Conservation (phyloP, 2,329 filamentous ascomycete species). For the Epichloe sp. region DNA sequence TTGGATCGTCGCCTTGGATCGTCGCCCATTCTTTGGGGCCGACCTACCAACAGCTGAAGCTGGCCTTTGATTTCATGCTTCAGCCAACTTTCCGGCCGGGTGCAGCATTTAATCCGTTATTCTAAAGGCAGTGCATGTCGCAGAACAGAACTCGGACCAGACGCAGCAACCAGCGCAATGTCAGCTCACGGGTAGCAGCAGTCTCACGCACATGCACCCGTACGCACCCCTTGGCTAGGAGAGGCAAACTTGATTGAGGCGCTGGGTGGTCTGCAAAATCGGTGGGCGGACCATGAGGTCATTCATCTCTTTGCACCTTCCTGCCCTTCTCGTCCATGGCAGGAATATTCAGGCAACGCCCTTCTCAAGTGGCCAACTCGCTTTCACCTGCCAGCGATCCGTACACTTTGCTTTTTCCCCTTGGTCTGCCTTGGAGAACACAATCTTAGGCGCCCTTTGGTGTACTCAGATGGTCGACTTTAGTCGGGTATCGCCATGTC, state of each 20-base stretch:
- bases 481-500: too few species aligned
- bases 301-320: neutral
- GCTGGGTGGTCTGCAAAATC: neutral
- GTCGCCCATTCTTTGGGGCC: too few species aligned
- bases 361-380: too few species aligned
- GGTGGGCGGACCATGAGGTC: neutral
- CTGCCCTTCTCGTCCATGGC: too few species aligned
- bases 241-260: neutral
- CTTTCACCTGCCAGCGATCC: too few species aligned
- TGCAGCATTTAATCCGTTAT: neutral
- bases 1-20: too few species aligned
- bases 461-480: too few species aligned
- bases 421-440: too few species aligned
- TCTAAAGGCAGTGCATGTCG: constrained; percentile 1
- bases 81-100: neutral
- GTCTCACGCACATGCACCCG: neutral
- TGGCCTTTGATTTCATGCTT: neutral
- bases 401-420: too few species aligned
- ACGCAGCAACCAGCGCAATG: neutral
- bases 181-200: neutral
- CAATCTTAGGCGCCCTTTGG: too few species aligned
- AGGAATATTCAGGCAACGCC: too few species aligned
- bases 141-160: constrained; percentile 1
- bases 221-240: neutral
- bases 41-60: neutral